Evolutionary conservation across 331 rosid genomes (phyloP).

Genomic region (Malus hybrid): DNA sequence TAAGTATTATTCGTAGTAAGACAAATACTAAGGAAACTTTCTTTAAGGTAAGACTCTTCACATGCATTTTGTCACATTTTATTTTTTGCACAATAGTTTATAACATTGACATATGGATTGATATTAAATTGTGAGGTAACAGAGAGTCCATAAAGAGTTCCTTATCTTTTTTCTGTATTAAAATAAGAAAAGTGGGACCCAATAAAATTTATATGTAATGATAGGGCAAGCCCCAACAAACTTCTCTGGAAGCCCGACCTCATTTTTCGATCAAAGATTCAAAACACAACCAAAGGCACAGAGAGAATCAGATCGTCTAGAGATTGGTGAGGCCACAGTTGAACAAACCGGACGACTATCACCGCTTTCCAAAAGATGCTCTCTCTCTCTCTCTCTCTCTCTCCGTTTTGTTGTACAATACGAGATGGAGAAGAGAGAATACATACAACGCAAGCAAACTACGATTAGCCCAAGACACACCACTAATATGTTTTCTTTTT

Average conservation of each 20-base stretch:
- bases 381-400: slow-evolving; percentile 32
- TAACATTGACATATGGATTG: too few species aligned
- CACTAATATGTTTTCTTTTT: slow-evolving; percentile 18
- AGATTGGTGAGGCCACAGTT: slow-evolving; percentile 73
- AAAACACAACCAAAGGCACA: too few species aligned
- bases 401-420: too few species aligned
- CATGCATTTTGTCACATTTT: too few species aligned
- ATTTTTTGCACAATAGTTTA: too few species aligned
- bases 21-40: too few species aligned
- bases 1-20: too few species aligned
- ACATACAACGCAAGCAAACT: slow-evolving; percentile 11
- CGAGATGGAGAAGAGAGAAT: neutral
- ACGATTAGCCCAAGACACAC: slow-evolving; percentile 58
- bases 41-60: too few species aligned
- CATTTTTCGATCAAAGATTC: too few species aligned
- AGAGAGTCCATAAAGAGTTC: accelerated
- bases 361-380: slow-evolving; percentile 99
- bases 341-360: slow-evolving; percentile 86
- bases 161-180: too few species aligned
- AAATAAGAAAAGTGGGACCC: neutral
- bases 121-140: too few species aligned
- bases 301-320: slow-evolving; percentile 64
- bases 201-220: slow-evolving; percentile 13
- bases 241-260: neutral
- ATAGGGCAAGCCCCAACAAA: slow-evolving; percentile 38